These are phyloP conservation scores for Hysterium pulicare DNA, from an alignment of 2,329 filamentous ascomycete genomes.

Conservation along the genomic window DNA sequence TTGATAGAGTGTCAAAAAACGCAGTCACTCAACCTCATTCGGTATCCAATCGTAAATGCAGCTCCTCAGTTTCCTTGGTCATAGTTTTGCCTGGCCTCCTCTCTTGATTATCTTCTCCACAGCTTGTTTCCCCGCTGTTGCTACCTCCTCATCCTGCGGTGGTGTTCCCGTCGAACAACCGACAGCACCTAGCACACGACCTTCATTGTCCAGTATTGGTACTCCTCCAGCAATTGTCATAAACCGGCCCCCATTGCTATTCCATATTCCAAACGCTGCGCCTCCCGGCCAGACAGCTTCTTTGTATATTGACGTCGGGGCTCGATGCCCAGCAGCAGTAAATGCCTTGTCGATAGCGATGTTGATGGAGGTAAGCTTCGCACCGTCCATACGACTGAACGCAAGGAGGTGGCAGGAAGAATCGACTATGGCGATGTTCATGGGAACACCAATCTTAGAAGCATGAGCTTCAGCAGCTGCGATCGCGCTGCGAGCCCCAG, in stretches of 20 bases:
- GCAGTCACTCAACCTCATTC: no score
- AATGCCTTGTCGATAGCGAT: conserved; percentile 63
- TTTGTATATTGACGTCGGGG: conserved; percentile 52
- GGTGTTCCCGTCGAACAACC: conserved; percentile 56
- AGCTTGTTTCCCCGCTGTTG: conserved; percentile 51
- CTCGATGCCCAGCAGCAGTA: conserved; percentile 54
- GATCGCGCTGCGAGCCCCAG: conserved; percentile 35
- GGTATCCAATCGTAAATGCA: no score
- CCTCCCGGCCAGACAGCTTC: conserved; percentile 54
- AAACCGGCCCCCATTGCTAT: conserved; percentile 53
- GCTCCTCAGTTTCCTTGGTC: no score
- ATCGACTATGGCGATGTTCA: conserved; percentile 53
- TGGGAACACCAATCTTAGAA: conserved; percentile 35
- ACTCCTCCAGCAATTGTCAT: conserved; percentile 54
- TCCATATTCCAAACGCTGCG: conserved; percentile 50
- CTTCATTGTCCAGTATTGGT: conserved; percentile 47
- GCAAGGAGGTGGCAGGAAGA: conserved; percentile 44
- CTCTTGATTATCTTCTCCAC: conserved; percentile 35
- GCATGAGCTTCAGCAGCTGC: conserved; percentile 35
- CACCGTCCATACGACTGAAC: conserved; percentile 48
- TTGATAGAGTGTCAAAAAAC: no score
- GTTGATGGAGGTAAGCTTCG: conserved; percentile 54
- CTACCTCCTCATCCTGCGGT: conserved; percentile 53
- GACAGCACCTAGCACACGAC: conserved; percentile 52
- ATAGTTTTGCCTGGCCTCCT: no score